A percentile compares a stretch with the other conserved stretches of the same genome.
Conservation (phyloP, 2,329 filamentous ascomycete genomes). For the Trichoderma semiorbis region DNA sequence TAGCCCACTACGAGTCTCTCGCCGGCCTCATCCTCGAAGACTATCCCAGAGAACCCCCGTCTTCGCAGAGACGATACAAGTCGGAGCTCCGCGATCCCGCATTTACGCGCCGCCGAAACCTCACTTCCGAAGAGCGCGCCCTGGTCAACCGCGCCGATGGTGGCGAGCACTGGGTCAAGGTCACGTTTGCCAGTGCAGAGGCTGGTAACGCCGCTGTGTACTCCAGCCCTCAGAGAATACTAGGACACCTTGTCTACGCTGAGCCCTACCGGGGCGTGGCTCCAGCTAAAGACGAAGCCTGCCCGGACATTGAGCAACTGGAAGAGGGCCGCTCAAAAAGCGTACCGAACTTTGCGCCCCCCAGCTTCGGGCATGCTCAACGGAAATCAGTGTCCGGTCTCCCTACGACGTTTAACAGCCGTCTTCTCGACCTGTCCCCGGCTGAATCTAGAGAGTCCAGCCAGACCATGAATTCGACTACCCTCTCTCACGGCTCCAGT, state of each 20-base stretch:
- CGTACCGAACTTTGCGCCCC: slow-evolving; percentile 28
- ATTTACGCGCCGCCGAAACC: slow-evolving; percentile 59
- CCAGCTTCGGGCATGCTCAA: slow-evolving; percentile 27
- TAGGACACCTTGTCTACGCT: slow-evolving; percentile 67
- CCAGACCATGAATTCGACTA: slow-evolving; percentile 56
- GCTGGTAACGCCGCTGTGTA: slow-evolving; percentile 67
- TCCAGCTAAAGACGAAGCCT: slow-evolving; percentile 60
- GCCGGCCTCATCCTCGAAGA: slow-evolving; percentile 89
- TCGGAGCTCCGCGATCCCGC: slow-evolving; percentile 70
- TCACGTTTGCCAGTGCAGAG: slow-evolving; percentile 72
- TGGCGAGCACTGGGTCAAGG: slow-evolving; percentile 88
- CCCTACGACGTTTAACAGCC: slow-evolving; percentile 36
- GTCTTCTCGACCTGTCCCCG: slow-evolving; percentile 40
- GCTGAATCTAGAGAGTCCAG: slow-evolving; percentile 50
- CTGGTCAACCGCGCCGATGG: slow-evolving; percentile 80
- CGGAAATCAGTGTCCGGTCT: slow-evolving; percentile 29
- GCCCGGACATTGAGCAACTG: slow-evolving; percentile 50
- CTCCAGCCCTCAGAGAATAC: slow-evolving; percentile 67
- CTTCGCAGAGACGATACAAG: slow-evolving; percentile 66
- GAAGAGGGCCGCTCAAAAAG: slow-evolving; percentile 35
- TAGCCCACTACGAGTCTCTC: slow-evolving; percentile 83
- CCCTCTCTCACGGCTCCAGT: slow-evolving; percentile 45
- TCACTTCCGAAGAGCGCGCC: slow-evolving; percentile 69
- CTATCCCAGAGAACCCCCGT: slow-evolving; percentile 81
- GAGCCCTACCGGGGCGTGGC: slow-evolving; percentile 66